Conservation (phyloP, 2,329 filamentous ascomycete species). For the Colletotrichum cereale region DNA sequence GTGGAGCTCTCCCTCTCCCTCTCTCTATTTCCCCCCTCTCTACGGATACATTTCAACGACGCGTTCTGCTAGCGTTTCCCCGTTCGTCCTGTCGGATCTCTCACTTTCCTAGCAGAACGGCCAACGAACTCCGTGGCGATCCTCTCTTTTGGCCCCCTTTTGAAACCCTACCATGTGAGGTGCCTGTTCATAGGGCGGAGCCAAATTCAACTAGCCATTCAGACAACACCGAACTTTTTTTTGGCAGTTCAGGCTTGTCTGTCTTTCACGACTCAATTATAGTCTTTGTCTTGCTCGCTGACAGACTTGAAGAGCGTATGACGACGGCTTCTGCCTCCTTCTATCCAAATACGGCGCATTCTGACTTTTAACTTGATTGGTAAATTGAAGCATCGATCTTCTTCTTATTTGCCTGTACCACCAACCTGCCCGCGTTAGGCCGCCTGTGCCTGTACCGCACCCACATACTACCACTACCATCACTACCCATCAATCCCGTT, state of each 20-base stretch:
- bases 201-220: slow-evolving; percentile 24
- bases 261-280: background rate
- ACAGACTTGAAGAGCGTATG: background rate
- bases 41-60: slow-evolving; percentile 1
- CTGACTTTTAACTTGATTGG: background rate
- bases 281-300: slow-evolving; percentile 1
- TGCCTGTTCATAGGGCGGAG: slow-evolving; percentile 34
- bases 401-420: slow-evolving; percentile 12
- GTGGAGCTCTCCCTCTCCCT: background rate
- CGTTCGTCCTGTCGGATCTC: slow-evolving; percentile 23
- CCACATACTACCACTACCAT: background rate
- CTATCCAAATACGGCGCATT: background rate
- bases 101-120: slow-evolving; percentile 13
- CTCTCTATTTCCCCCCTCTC: no score
- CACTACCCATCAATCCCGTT: slow-evolving; percentile 12
- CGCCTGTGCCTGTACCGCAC: slow-evolving; percentile 4
- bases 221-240: slow-evolving; percentile 17
- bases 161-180: slow-evolving; percentile 20
- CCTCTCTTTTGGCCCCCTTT: background rate
- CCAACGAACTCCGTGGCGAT: slow-evolving; percentile 26
- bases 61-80: slow-evolving; percentile 2
- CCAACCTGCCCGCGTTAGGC: slow-evolving; percentile 5
- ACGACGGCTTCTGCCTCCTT: background rate
- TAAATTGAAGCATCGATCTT: background rate
- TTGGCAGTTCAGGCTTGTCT: slow-evolving; percentile 9